Conservation (phyloP, 225 moss, liverwort and hornwort species). For the Antitrichia curtipendula region DNA sequence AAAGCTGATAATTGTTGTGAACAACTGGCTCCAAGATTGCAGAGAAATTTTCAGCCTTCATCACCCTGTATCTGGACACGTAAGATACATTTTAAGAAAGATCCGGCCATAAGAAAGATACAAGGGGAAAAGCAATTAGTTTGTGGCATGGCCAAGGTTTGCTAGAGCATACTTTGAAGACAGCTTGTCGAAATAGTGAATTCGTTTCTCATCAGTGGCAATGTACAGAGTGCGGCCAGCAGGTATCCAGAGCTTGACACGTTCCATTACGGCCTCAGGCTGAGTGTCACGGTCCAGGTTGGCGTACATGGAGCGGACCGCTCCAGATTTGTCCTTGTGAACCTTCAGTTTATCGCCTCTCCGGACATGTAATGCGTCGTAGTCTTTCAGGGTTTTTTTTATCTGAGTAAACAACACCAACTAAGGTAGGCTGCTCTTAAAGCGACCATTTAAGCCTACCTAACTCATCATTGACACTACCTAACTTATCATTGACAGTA, state of each 20-base stretch:
- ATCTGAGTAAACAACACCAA: conserved; percentile 1
- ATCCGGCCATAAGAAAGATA: background rate
- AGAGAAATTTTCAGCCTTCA: conserved; percentile 21
- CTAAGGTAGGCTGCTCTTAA: too few species aligned
- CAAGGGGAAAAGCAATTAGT: background rate
- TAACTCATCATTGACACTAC: too few species aligned
- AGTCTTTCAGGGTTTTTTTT: conserved; percentile 17
- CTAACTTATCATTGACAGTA: too few species aligned
- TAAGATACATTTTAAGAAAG: background rate
- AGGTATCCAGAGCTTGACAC: conserved; percentile 34
- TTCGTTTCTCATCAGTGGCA: conserved; percentile 29
- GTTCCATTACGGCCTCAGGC: conserved; percentile 23
- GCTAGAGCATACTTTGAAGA: conserved; percentile 7
- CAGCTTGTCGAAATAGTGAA: conserved; percentile 21
- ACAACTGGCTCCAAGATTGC: conserved; percentile 17
- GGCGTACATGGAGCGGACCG: conserved; percentile 13
- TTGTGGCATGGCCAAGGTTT: background rate
- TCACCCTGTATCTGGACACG: conserved; percentile 19
- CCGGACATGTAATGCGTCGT: conserved; percentile 48
- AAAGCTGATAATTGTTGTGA: conserved; percentile 41
- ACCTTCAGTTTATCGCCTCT: conserved; percentile 39
- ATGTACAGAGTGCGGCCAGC: conserved; percentile 39
- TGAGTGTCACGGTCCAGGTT: conserved; percentile 41
- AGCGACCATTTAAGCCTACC: too few species aligned
- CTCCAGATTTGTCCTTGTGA: conserved; percentile 19